These are phyloP conservation scores for Thamnidium elegans DNA, from an alignment of 192 early-diverging fungal species.

Conservation along the genomic window DNA sequence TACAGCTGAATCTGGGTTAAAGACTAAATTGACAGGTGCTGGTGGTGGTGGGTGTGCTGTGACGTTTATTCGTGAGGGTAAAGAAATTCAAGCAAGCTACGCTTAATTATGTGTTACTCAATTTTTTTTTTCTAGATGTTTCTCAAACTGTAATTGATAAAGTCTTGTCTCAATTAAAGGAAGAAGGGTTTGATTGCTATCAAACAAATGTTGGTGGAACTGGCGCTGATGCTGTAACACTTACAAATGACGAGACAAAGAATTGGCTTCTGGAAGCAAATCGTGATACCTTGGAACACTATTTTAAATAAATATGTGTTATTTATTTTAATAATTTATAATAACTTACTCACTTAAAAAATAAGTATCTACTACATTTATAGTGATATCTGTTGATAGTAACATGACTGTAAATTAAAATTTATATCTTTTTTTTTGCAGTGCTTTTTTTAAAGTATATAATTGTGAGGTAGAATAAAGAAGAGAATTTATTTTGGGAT, in stretches of 20 bases:
- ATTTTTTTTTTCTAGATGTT: slow-evolving; percentile 32
- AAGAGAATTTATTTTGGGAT: too few relatives aligned
- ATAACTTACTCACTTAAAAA: too few relatives aligned
- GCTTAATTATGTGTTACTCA: not conserved
- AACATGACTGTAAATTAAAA: too few relatives aligned
- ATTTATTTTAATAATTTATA: too few relatives aligned
- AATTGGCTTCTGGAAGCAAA: slow-evolving; percentile 17
- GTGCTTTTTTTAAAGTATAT: too few relatives aligned
- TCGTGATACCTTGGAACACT: slow-evolving; percentile 8
- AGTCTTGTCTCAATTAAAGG: slow-evolving; percentile 47
- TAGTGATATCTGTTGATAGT: too few relatives aligned
- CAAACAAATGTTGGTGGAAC: slow-evolving; percentile 68
- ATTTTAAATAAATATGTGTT: not conserved
- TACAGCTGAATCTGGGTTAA: slow-evolving; percentile 56
- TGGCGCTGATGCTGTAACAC: slow-evolving; percentile 48
- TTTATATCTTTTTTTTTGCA: too few relatives aligned
- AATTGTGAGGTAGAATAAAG: too few relatives aligned
- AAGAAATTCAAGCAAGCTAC: not conserved
- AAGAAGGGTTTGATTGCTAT: slow-evolving; percentile 68
- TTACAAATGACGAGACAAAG: slow-evolving; percentile 16
- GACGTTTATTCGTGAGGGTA: slow-evolving; percentile 69
- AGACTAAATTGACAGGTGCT: slow-evolving; percentile 92
- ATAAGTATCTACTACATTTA: too few relatives aligned
- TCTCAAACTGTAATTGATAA: slow-evolving; percentile 37
- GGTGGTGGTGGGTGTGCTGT: slow-evolving; percentile 97